Base-by-base conservation (phyloP, 2,329 filamentous ascomycete genomes). In the Myriangium duriaei region DNA sequence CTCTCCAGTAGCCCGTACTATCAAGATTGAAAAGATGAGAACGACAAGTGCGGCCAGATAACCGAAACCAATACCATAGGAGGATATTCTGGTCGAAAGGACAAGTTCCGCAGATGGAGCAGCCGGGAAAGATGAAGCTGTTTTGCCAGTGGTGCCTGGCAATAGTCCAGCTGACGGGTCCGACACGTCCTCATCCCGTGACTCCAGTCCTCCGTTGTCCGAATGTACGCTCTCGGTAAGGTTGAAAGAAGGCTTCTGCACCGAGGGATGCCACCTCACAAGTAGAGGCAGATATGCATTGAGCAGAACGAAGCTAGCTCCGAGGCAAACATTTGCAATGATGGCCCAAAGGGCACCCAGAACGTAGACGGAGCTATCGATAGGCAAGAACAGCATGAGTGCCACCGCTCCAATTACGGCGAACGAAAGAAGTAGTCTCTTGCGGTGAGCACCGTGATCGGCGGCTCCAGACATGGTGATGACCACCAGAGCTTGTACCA, bases 381-480 rank as follows among this genome's bases (percentile, higher is more conserved):
- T 69, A 16, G 80, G 78, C 34, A 98, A 71, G 62, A 92, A 96
- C 3, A 81, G 65, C 83, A 96, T 95, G 32, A 87, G 92, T 17
- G 80, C 72, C 32, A 81, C 60, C 48, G 86, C 81, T 30, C 91
- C 91, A 14, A 79, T 64, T 57, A 83, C 81, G 18, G 81, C 91
- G 57, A 96, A 96, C n/a, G 62, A 66, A 12, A 96, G 67, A 13
- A 98, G 68, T 13, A 98, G 72, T 38, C 77, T 81, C 67, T 96
- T 98, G 42, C 91, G 78, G 63, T 87, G 91, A 15, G 57, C 54
- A 45, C 91, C 91, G 60, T 96, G 88, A 57, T 98, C 91, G 41
- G 91, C 91, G 5, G 88, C 87, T 39, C 84, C 91, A 53, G 86
- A 94, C 68, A 98, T 94, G 53, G 86, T 93, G 46, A 98, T 85